Conservation (phyloP, 768 basidiomycete species). For the Lyophyllum shimeji region DNA sequence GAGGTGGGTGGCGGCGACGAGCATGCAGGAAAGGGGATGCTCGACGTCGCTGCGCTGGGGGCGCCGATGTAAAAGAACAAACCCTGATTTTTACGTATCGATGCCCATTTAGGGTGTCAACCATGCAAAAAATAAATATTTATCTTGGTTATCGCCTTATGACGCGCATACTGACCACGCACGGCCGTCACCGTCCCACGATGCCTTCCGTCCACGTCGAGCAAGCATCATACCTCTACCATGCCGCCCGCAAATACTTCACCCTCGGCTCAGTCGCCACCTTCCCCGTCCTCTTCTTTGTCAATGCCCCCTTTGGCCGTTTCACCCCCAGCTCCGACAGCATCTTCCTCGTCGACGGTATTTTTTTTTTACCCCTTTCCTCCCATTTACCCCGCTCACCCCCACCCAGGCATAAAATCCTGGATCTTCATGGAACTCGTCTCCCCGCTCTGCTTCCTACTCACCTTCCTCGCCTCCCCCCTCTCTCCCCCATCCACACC, state of each 20-base stretch:
- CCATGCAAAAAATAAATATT: not conserved
- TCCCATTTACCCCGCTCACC: not conserved
- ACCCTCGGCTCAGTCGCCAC: not conserved
- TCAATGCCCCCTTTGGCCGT: slow-evolving; percentile 66
- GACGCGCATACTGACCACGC: too few species aligned
- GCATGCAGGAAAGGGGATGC: slow-evolving; percentile 10
- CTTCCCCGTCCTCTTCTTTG: slow-evolving; percentile 28
- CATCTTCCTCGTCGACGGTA: slow-evolving; percentile 52
- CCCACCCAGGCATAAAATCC: slow-evolving; percentile 32
- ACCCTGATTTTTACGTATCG: not conserved
- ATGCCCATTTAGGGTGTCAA: not conserved
- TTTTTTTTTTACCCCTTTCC: not conserved
- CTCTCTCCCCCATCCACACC: slow-evolving; percentile 36
- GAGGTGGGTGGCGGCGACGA: slow-evolving; percentile 4
- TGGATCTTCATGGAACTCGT: slow-evolving; percentile 82
- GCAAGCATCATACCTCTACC: not conserved
- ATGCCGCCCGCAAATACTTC: slow-evolving; percentile 16
- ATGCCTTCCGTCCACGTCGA: not conserved
- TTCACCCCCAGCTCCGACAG: slow-evolving; percentile 55
- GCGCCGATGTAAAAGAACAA: not conserved
- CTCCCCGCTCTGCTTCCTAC: slow-evolving; percentile 55
- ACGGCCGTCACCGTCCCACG: too few species aligned
- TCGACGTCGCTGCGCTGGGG: slow-evolving; percentile 12
- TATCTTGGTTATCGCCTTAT: too few species aligned
- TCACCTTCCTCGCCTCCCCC: slow-evolving; percentile 48